Conservation (phyloP, 441 rosid genomes). For the Bocquillonia castaneifolia region DNA sequence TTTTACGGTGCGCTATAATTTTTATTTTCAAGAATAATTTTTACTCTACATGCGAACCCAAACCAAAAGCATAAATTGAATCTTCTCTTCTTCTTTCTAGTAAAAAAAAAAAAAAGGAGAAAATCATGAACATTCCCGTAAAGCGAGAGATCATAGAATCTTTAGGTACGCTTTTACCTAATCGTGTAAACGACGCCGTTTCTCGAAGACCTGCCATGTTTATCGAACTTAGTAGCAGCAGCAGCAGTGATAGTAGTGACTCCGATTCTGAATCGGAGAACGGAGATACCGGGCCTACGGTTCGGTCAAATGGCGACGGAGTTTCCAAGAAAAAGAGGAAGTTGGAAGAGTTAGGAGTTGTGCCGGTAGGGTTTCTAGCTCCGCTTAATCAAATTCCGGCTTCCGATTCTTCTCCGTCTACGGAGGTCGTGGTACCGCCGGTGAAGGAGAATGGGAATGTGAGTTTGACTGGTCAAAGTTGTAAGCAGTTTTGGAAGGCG, state of each 20-base stretch:
- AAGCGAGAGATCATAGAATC: slow-evolving; percentile 38
- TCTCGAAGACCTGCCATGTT: slow-evolving; percentile 23
- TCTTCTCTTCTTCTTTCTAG: too few relatives aligned
- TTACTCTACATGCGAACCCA: too few relatives aligned
- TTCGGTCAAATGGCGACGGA: not conserved
- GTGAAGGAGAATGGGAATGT: not conserved
- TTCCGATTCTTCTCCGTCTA: not conserved
- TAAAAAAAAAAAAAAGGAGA: not conserved
- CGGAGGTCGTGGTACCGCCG: slow-evolving; percentile 6
- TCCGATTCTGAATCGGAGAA: slow-evolving; percentile 37
- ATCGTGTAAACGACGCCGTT: slow-evolving; percentile 8
- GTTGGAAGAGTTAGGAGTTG: slow-evolving; percentile 29
- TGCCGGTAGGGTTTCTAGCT: slow-evolving; percentile 40
- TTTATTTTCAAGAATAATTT: too few relatives aligned
- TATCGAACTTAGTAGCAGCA: slow-evolving; percentile 39
- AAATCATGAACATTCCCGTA: slow-evolving; percentile 27
- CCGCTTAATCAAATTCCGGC: slow-evolving; percentile 20
- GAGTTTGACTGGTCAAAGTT: slow-evolving; percentile 23
- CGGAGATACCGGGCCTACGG: slow-evolving; percentile 27
- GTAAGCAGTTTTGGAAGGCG: slow-evolving; percentile 90
- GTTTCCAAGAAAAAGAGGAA: slow-evolving; percentile 32
- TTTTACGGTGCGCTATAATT: too few relatives aligned
- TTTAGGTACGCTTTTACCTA: not conserved
- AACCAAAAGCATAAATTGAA: too few relatives aligned
- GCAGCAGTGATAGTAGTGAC: slow-evolving; percentile 34